Percentiles rank a stretch among this genome's conserved stretches.
Conservation (phyloP, 106 monocot genomes). For the Triglochin maritima region DNA sequence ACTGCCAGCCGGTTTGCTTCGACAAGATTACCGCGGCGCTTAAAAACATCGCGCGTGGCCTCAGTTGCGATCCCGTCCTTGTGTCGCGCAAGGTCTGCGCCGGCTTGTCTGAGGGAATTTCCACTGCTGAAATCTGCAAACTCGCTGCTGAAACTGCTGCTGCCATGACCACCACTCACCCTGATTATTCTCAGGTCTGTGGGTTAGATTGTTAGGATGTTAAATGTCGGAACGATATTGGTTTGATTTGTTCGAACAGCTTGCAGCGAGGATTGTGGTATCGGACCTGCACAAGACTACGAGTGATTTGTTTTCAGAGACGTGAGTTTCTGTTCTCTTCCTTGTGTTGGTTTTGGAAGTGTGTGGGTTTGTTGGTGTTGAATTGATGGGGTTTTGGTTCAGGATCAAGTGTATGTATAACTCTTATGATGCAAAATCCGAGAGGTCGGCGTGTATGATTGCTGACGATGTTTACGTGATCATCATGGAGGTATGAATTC, state of each 20-base stretch:
- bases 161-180: conserved; percentile 83
- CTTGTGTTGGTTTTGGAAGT: background rate
- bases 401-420: conserved; percentile 82
- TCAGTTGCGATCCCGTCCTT: conserved; percentile 83
- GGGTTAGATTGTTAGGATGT: too few relatives aligned
- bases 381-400: background rate
- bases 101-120: conserved; percentile 85
- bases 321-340: conserved; percentile 34
- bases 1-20: conserved; percentile 81
- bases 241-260: conserved; percentile 24
- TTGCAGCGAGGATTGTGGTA: conserved; percentile 91
- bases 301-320: conserved; percentile 81
- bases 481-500: conserved; percentile 63
- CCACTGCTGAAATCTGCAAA: conserved; percentile 79
- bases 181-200: conserved; percentile 63
- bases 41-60: conserved; percentile 90
- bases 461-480: conserved; percentile 93
- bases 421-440: conserved; percentile 68
- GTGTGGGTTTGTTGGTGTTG: background rate
- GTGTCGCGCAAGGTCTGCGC: conserved; percentile 92
- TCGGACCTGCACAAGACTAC: conserved; percentile 98
- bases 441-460: conserved; percentile 51
- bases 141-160: conserved; percentile 97
- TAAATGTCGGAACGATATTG: too few relatives aligned
- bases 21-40: conserved; percentile 98